Evolutionary conservation across 768 basidiomycete genomes (phyloP).

Genomic region (Tricholoma terreum): DNA sequence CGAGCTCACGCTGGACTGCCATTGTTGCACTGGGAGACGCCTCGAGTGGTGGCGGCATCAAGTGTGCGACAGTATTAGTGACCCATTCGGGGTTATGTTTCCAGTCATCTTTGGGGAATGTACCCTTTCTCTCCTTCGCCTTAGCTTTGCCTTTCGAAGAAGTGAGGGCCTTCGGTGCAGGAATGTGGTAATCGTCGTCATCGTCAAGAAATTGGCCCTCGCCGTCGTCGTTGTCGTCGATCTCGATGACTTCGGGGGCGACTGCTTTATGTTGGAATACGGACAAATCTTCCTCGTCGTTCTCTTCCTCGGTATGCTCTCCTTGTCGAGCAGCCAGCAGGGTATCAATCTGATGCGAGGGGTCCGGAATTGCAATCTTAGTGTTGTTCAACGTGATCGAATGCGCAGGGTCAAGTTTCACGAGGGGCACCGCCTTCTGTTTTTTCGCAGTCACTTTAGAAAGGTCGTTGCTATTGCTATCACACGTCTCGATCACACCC

Average conservation of each 20-base stretch:
- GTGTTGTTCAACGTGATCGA: slow-evolving; percentile 36
- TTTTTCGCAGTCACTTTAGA: slow-evolving; percentile 4
- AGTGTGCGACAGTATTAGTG: slow-evolving; percentile 34
- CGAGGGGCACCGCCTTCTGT: slow-evolving; percentile 33
- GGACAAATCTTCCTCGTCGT: slow-evolving; percentile 48
- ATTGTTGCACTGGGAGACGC: slow-evolving; percentile 52
- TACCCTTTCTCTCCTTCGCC: slow-evolving; percentile 2
- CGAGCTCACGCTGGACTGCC: slow-evolving; percentile 61
- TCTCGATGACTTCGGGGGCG: slow-evolving; percentile 15
- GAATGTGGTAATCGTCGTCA: slow-evolving; percentile 28
- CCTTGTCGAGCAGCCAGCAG: slow-evolving; percentile 39
- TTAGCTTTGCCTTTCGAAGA: slow-evolving; percentile 16
- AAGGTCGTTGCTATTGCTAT: slow-evolving; percentile 6
- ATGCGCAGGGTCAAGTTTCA: slow-evolving; percentile 48
- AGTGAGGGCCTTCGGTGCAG: slow-evolving; percentile 10
- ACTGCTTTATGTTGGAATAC: slow-evolving; percentile 11
- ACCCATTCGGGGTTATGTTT: slow-evolving; percentile 52
- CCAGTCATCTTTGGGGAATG: slow-evolving; percentile 47
- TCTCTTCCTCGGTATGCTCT: slow-evolving; percentile 41
- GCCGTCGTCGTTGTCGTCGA: slow-evolving; percentile 47
- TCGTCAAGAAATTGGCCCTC: slow-evolving; percentile 25
- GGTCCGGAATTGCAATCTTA: slow-evolving; percentile 53
- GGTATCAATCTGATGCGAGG: slow-evolving; percentile 49
- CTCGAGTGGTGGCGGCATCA: slow-evolving; percentile 61
- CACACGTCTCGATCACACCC: slow-evolving; percentile 17